phyloP scores from a whole-genome alignment of 441 rosid genomes.

The Pelargonium fulgidum region DNA sequence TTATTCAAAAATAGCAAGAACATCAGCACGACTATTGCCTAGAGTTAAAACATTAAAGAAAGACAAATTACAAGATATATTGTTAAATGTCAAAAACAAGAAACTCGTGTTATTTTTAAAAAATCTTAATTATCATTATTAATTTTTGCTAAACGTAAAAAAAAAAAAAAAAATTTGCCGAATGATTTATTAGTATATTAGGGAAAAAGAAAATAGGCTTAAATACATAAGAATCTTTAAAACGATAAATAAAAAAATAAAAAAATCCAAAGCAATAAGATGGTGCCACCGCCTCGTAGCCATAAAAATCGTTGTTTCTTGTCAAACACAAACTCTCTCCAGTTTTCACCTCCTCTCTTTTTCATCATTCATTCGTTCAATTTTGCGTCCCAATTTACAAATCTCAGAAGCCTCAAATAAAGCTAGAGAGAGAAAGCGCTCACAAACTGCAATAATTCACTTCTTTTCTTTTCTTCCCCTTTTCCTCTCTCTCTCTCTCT shows the following conservation, averaged over 20 bases:
- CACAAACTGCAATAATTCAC: constrained; percentile 36
- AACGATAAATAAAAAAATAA: too few relatives aligned
- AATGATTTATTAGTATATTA: too few relatives aligned
- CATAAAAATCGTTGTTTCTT: constrained; percentile 13
- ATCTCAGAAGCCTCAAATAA: constrained; percentile 19
- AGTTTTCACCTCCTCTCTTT: constrained; percentile 14
- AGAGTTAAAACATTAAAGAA: too few relatives aligned
- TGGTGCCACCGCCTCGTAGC: constrained; percentile 37
- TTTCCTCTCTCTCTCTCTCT: constrained; percentile 9
- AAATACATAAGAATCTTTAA: too few relatives aligned
- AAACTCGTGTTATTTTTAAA: too few relatives aligned
- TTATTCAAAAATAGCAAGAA: too few relatives aligned
- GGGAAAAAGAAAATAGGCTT: background rate
- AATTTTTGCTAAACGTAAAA: too few relatives aligned
- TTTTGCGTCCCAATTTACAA: constrained; percentile 8
- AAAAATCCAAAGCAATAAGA: constrained; percentile 6
- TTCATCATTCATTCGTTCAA: background rate
- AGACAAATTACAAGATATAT: too few relatives aligned
- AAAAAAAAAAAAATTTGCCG: too few relatives aligned
- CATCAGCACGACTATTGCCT: too few relatives aligned
- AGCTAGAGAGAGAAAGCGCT: constrained; percentile 29
- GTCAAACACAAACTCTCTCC: background rate
- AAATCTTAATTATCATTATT: too few relatives aligned
- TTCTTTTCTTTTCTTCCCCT: constrained; percentile 12
- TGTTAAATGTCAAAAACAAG: too few relatives aligned